Evolutionary conservation across 352 stramenopile genomes (phyloP).

Genomic region (Pythium coloratum): DNA sequence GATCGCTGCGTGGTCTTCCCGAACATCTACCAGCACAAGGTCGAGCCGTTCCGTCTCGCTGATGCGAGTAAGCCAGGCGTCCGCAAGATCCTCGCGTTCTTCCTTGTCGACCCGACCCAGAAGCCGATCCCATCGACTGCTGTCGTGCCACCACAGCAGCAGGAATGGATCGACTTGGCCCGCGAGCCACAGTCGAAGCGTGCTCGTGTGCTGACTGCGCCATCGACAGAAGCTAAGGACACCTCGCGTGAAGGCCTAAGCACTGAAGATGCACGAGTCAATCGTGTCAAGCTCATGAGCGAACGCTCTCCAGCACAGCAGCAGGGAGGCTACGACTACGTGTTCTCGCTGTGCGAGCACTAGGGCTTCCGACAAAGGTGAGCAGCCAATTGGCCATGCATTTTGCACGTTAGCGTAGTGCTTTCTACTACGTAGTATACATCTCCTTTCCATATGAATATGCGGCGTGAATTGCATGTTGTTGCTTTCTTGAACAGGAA

Average conservation of each 20-base stretch:
- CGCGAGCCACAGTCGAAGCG: background rate
- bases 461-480: too few species aligned
- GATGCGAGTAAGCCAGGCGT: constrained; percentile 25
- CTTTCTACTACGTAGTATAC: too few species aligned
- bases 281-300: background rate
- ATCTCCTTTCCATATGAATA: too few species aligned
- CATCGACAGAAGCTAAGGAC: background rate
- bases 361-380: background rate
- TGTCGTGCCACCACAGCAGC: constrained; percentile 35
- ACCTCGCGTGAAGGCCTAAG: constrained; percentile 8
- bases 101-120: constrained; percentile 28
- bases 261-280: constrained; percentile 7
- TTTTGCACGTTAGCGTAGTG: too few species aligned
- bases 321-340: constrained; percentile 2
- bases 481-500: too few species aligned
- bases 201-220: background rate
- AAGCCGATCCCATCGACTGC: constrained; percentile 28
- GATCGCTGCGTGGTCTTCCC: constrained; percentile 34
- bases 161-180: constrained; percentile 17
- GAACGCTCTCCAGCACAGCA: background rate
- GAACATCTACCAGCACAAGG: constrained; percentile 33
- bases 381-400: too few species aligned
- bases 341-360: constrained; percentile 23
- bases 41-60: constrained; percentile 30
- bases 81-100: constrained; percentile 40